Base-by-base conservation (phyloP, 1,139 yeast species). In the Nakaseomyces bracarensis region DNA sequence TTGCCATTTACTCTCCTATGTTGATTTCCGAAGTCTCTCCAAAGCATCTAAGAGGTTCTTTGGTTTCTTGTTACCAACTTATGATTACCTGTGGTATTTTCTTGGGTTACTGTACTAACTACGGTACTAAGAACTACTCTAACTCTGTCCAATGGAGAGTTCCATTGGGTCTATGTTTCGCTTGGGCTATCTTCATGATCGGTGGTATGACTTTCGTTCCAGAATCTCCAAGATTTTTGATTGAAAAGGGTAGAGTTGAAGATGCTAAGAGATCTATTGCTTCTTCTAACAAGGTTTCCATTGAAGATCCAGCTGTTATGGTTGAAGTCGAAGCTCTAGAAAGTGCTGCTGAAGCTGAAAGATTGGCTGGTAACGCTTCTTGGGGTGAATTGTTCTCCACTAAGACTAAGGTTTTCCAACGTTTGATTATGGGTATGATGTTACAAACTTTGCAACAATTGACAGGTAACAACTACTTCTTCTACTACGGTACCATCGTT, bases 391-490 rank as follows among this genome's bases (percentile, higher is more conserved):
- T 82, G 48, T 50, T 80, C 54, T 70, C 75, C 40, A 84, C 85
- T 62, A 72, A 76, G 61, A 86, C 65, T 39, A 55, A 55, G 38
- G 58, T 63, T 45, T 65, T 80, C 53, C 73, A 71, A 66, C 73
- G 94, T 68, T 71, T 81, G 18, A 28, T 77, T 19, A 69, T 77
- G 58, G 93, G 93, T 60, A 65, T 79, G 46, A 58, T 77, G 64
- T 63, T 82, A 51, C 82, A 79, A 70, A 70, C 80, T 20, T 65
- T 82, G 55, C 91, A 82, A 67, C 93, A 82, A 66, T 72, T 82
- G 53, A 77, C 86, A 47, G 93, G 91, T 72, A 74, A 78, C 61
- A 82, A 82, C 69, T 82, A 81, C 65, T 81, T 82, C 69, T 82
- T 82, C 72, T 82, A 82, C 70, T 82, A 81, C 53, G 86, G 87